Evolutionary conservation across 2,329 filamentous ascomycete genomes (phyloP), one percentile per base, ranked within the genome.

Genomic region (Hypoxylon sp.): DNA sequence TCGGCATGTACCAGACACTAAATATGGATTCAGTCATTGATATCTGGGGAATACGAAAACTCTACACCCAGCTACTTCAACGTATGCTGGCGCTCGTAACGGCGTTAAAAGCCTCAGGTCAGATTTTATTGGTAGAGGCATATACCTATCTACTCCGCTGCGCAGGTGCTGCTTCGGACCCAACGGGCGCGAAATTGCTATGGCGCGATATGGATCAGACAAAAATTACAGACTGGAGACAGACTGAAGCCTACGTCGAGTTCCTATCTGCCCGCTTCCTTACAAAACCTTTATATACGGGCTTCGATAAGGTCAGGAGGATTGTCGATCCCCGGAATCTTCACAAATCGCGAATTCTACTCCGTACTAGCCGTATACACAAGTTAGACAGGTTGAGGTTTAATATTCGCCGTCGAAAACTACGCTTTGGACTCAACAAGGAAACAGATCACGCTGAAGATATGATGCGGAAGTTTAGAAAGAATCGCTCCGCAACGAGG

Each of bases 201-300:
- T 78, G 72, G 71, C 32, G 62, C 2, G 43, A 69, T 38, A 69
- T 75, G 55, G 44, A 42, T 12, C 11, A 35, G 15, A 30, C 51
- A 3, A 25, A 25, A 12, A 42, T 9, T 44, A 55, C 11, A 60
- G 63, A 3, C 17, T 72, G 37, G 65, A 62, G 46, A 34, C 57
- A 63, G 6, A 37, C 16, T 13, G 48, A 57, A 20, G 8, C 37
- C 7, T 78, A 75, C 65, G 55, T 62, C 30, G 80, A 81, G 53
- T 81, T 75, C 55, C 59, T 79, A 55, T 74, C 73, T 51, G 73
- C 77, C 3, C 73, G 77, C 1, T 82, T 76, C 59, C 60, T 79
- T 35, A 72, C 73, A 0, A 72, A 79, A 13, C 70, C 74, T 0
- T 41, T 75, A 0, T 81, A 80, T 62, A 72, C 74, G 20, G 74